Percentiles rank a stretch among this genome's conserved stretches.
These are phyloP conservation scores for Botrytis squamosa DNA, from an alignment of 2,329 filamentous ascomycete species.

Conservation along the genomic window DNA sequence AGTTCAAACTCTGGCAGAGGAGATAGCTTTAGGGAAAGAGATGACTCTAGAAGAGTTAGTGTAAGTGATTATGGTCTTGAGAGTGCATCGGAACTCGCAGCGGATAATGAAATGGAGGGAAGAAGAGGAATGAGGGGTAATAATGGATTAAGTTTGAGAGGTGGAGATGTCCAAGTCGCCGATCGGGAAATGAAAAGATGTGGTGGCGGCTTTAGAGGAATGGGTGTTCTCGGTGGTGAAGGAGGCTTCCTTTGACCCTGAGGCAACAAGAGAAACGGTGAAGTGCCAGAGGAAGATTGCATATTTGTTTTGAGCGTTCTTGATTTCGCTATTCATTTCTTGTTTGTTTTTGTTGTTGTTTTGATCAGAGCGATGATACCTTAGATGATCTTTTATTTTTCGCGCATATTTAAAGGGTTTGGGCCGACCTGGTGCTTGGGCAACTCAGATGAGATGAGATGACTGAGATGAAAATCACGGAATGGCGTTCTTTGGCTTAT, in stretches of 20 bases:
- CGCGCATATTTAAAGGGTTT: not conserved
- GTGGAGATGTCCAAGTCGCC: not conserved
- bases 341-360: not conserved
- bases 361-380: constrained; percentile 7
- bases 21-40: constrained; percentile 30
- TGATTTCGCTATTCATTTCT: not conserved
- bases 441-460: constrained; percentile 2
- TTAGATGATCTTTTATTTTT: not conserved
- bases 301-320: constrained; percentile 4
- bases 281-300: not conserved
- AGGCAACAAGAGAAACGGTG: not conserved
- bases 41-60: constrained; percentile 29
- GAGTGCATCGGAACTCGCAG: not conserved
- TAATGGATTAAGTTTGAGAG: not conserved
- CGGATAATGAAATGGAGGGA: not conserved
- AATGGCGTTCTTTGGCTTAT: constrained; percentile 10
- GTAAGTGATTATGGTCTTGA: constrained; percentile 6
- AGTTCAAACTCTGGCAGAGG: constrained; percentile 34
- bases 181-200: constrained; percentile 5
- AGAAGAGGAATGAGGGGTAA: not conserved
- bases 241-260: not conserved
- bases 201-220: not conserved
- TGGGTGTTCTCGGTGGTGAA: constrained; percentile 11
- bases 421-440: not conserved
- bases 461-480: constrained; percentile 12